Conservation (phyloP, 2,329 filamentous ascomycete genomes). For the Verticillium klebahnii region DNA sequence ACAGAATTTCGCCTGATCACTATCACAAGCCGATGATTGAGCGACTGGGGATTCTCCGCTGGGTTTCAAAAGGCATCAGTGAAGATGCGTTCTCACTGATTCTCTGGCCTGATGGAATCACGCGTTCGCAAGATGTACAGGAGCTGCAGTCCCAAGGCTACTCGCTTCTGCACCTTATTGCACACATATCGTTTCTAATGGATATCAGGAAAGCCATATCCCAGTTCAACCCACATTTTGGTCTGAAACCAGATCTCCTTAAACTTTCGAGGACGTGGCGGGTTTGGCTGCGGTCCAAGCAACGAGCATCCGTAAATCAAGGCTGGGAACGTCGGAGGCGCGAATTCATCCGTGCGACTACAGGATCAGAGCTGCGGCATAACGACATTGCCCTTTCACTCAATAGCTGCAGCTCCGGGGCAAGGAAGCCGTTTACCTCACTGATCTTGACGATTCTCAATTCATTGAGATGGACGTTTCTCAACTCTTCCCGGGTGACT, state of each 20-base stretch:
- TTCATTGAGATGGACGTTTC: neutral
- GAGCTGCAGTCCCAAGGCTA: neutral
- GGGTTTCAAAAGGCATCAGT: neutral
- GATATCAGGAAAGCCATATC: neutral
- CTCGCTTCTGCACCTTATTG: neutral
- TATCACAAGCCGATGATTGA: neutral
- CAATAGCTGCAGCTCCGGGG: neutral
- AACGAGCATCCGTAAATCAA: neutral
- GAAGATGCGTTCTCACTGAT: neutral
- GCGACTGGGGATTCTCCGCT: neutral
- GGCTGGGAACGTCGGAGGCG: neutral
- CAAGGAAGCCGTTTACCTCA: neutral
- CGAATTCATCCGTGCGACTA: neutral
- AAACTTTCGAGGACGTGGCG: neutral
- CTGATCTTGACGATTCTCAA: neutral
- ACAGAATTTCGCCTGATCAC: neutral
- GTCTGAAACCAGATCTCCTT: no score
- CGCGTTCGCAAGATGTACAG: neutral
- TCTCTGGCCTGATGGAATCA: neutral
- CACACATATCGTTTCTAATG: neutral
- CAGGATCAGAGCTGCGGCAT: neutral
- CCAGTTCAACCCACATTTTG: no score
- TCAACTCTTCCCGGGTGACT: fast-evolving
- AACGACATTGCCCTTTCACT: neutral
- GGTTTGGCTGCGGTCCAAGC: neutral